Evolutionary conservation across 2,329 filamentous ascomycete genomes (phyloP), one percentile per base, ranked within the genome.

Genomic region (Phaeophleospora eucalypticola): DNA sequence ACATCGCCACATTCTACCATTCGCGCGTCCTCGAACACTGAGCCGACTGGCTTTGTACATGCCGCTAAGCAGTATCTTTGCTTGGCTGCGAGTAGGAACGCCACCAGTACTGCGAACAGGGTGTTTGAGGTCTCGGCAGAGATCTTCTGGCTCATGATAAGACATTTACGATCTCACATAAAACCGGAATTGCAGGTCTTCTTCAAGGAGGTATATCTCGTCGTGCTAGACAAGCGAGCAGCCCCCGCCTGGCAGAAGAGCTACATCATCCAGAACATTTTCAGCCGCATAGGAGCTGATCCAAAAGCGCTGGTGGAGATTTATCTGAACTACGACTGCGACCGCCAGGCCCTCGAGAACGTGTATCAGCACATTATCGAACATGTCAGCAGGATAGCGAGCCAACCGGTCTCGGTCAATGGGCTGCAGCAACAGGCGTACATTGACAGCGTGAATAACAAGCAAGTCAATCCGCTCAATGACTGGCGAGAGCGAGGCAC

Each of bases 131-230:
- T 97, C 35, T 91, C 88, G 66, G 90, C 87, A 60, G 93, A 98
- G 67, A 95, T 97, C 21, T 98, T 98, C 66, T 98, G 90, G 89
- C 76, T 97, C 48, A 95, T 96, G 84, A 72, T 96, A 36, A 95
- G 94, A 66, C 86, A 89, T 60, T 86, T 98, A 81, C 82, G 94
- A 51, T 86, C 93, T 2, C 86, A 90, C 53, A 86, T 98, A 69
- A 98, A 98, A 82, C 95, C 95, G 80, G 93, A 98, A 65, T 87
- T 98, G 45, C 93, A 97, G 67, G 91, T 98, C 0, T 97, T 98
- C 64, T 71, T 98, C 49, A 97, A 97, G 65, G 93, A 98, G 64
- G 94, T 98, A 21, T 98, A 98, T 64, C 74, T 98, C 4, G 86
- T 90, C 0, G 88, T 97, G 35, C 73, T 98, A 32, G 91, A 95